Percentiles rank a stretch among this genome's conserved stretches.
phyloP scores from a whole-genome alignment of 768 basidiomycete species.

The Rhodocollybia butyracea region DNA sequence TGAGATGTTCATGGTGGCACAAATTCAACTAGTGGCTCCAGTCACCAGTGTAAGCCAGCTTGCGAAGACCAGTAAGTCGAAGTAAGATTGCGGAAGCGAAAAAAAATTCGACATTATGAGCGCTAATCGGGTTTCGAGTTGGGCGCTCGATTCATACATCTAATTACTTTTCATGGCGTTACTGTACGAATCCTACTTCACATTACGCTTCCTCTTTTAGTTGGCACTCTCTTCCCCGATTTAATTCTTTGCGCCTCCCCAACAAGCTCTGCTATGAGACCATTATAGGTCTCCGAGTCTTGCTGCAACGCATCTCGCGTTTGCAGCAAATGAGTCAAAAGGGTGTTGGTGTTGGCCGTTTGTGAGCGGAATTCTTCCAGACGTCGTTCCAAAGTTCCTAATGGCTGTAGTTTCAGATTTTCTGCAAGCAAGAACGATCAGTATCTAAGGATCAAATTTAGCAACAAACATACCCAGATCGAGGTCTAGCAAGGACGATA shows the following conservation, averaged over 20 bases:
- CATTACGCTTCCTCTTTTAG: conserved; percentile 48
- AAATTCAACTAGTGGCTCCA: background rate
- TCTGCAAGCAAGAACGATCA: conserved; percentile 40
- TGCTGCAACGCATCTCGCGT: conserved; percentile 78
- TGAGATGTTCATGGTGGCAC: conserved; percentile 77
- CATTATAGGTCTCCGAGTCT: conserved; percentile 87
- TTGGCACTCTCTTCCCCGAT: conserved; percentile 52
- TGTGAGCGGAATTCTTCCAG: conserved; percentile 67
- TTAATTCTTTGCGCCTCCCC: conserved; percentile 86
- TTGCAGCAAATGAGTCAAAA: conserved; percentile 82
- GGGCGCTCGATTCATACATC: too few species aligned
- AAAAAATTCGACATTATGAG: too few species aligned
- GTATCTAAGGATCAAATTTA: background rate
- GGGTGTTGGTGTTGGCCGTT: conserved; percentile 69
- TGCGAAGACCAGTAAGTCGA: too few species aligned
- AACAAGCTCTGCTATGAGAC: conserved; percentile 88
- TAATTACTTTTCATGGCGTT: background rate
- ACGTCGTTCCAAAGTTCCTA: conserved; percentile 61
- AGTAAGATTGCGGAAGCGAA: too few species aligned
- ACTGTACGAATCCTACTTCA: too few species aligned
- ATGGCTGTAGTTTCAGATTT: conserved; percentile 65
- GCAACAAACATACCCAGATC: conserved; percentile 52
- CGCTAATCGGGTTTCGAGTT: too few species aligned
- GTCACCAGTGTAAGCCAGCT: background rate
- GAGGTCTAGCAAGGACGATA: conserved; percentile 62